Base-by-base conservation (phyloP, 2,329 filamentous ascomycete species). In the Gnomoniopsis smithogilvyi region DNA sequence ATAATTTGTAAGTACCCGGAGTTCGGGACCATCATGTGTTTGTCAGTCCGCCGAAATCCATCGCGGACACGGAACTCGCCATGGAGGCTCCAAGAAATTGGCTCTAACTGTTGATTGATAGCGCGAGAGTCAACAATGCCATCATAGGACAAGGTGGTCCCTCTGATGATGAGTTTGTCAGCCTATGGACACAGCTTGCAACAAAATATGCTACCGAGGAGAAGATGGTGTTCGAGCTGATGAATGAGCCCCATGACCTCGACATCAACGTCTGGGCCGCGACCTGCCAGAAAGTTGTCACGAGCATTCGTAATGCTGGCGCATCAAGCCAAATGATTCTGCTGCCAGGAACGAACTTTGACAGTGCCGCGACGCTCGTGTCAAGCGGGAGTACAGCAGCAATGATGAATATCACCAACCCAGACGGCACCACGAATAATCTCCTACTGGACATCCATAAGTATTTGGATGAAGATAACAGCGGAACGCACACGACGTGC, bases 241-340 rank as follows among this genome's bases (percentile, higher is more conserved):
- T 89, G 85, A 90, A 90, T 72, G 87, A 86, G 72, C 86, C 87
- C 8, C 84, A 88, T 68, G 81, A 84, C 54, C 70, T 83, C 57
- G 79, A 85, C 65, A 76, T 87, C 64, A 69, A 67, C 30, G 69
- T 72, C 1, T 89, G 87, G 87, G 84, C 81, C 0, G 68, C 76
- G 4, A 85, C 83, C 0, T 81, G 83, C 62, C 87, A 90, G 67
- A 77, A 76, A 14, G 85, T 77, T 17, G 87, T 90, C 1, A 85
- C 80, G 0, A 86, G 84, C 3, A 89, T 90, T 65, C 82, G 87
- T 48, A 70, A 79, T 46, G 80, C 83, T 3, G 87, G 86, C 17
- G 85, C 86, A 15, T 79, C 75, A 1, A 73, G 73, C 19, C 84
- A 89, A 63, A 80, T 83, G 66, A 87, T 90, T 64, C 76, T 90